A percentile compares a stretch with the other conserved stretches of the same genome.
phyloP scores from a whole-genome alignment of 1,139 yeast species.

The Hyphopichia khmerensis region DNA sequence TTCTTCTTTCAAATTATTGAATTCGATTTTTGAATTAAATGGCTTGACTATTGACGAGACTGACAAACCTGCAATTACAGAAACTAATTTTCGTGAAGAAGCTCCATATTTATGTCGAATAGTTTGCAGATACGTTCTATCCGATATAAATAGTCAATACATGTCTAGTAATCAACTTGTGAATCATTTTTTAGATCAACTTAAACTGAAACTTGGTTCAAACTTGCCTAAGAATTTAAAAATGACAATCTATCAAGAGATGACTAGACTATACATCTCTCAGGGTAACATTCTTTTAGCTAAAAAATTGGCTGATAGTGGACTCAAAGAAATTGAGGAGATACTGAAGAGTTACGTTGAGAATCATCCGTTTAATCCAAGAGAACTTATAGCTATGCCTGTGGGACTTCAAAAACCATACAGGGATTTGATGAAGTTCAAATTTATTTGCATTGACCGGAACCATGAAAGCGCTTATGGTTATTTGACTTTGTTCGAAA shows the following conservation, averaged over 20 bases:
- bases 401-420: conserved; percentile 17
- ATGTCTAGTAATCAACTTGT: conserved; percentile 22
- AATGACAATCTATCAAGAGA: conserved; percentile 24
- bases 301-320: conserved; percentile 20
- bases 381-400: conserved; percentile 17
- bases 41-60: conserved; percentile 19
- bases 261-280: conserved; percentile 26
- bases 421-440: conserved; percentile 16
- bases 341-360: conserved; percentile 13
- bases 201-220: conserved; percentile 20
- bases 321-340: conserved; percentile 22
- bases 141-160: conserved; percentile 12
- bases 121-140: conserved; percentile 22
- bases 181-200: conserved; percentile 28
- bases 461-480: conserved; percentile 7
- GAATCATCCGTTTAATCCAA: conserved; percentile 16
- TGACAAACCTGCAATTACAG: conserved; percentile 1
- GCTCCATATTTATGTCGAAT: conserved; percentile 23
- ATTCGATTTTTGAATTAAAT: conserved; percentile 32
- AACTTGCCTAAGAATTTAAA: conserved; percentile 24
- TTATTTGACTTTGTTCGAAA: conserved; percentile 10
- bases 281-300: conserved; percentile 24
- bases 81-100: conserved; percentile 10
- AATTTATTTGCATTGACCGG: conserved; percentile 13
- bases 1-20: conserved; percentile 25